Conservation (phyloP, 2,329 filamentous ascomycete genomes). For the Fusarium graminum region DNA sequence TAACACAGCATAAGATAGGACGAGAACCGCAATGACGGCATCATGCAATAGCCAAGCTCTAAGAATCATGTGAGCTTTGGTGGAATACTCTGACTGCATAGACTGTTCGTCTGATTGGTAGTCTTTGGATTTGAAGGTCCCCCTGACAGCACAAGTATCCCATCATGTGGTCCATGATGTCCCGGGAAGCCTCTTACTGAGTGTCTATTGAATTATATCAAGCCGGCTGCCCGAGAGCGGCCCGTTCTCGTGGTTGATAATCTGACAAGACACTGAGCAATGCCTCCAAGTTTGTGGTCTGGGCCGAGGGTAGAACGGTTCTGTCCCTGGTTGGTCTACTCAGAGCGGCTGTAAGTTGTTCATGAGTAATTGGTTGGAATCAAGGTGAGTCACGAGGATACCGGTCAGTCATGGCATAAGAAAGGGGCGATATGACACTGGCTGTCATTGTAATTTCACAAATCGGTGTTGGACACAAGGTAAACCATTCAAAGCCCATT, state of each 20-base stretch:
- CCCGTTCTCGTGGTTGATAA: conserved; percentile 20
- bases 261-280: conserved; percentile 21
- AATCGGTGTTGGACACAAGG: background rate
- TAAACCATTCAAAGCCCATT: conserved; percentile 3
- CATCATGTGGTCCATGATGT: conserved; percentile 1
- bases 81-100: conserved; percentile 11
- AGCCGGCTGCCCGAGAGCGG: conserved; percentile 35
- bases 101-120: conserved; percentile 10
- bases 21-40: background rate
- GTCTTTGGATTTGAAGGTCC: background rate
- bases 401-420: conserved; percentile 17
- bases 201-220: conserved; percentile 25
- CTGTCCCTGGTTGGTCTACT: conserved; percentile 6
- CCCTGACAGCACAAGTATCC: background rate
- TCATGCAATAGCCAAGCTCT: background rate
- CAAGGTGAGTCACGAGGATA: background rate
- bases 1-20: conserved; percentile 2
- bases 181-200: conserved; percentile 15
- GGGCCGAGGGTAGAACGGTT: background rate
- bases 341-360: conserved; percentile 19
- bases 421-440: conserved; percentile 6
- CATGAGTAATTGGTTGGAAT: conserved; percentile 14
- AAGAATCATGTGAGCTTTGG: background rate
- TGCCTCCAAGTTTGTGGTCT: conserved; percentile 14
- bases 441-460: conserved; percentile 22